Evolutionary conservation across 331 rosid genomes (phyloP), one percentile per base, ranked within the genome.

Genomic region (Malus hybrid): DNA sequence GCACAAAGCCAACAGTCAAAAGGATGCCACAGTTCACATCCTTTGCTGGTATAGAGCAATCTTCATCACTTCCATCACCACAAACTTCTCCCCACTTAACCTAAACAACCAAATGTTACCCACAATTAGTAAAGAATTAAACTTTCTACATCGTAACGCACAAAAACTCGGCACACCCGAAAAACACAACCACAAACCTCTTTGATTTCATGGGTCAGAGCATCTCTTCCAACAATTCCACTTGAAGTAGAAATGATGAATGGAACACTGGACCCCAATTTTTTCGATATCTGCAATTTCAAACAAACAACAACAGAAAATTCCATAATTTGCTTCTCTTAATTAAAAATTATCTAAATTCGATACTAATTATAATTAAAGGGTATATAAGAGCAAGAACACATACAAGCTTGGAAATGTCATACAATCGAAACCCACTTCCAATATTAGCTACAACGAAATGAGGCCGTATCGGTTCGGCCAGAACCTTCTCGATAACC

Each of bases 1-100:
- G 97, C 24, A 92, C 75, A 80, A 55, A 88, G 6, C 92, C 97
- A 69, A 90, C 71, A 4, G 88, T 85, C 86, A 92, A 59, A 73
- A 90, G 85, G 15, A 92, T 76, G 72, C 96, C 97, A 44, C 69
- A 78, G 65, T 85, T 81, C 31, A 18, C 79, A 71, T 61, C 68
- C 31, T 67, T 74, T 12, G 62, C 55, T 15, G 48, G 76, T 67
- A 69, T 15, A 33, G 46, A 62, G 27, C 19, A 66, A 28, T 83
- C 80, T 76, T 85, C 71, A n/a, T 79, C 69, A 19, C 80, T 65
- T 13, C 65, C 14, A 67, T 81, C 81, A 29, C 82, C 68, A 4
- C 70, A 27, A 34, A 50, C 60, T 48, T 13, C 62, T 32, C 7
- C 33, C 82, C 85, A 80, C 44, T 77, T 70, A 20, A 80, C 87